These are phyloP conservation scores for Colletotrichum higginsianum DNA, from an alignment of 2,329 filamentous ascomycete genomes.

Conservation along the genomic window DNA sequence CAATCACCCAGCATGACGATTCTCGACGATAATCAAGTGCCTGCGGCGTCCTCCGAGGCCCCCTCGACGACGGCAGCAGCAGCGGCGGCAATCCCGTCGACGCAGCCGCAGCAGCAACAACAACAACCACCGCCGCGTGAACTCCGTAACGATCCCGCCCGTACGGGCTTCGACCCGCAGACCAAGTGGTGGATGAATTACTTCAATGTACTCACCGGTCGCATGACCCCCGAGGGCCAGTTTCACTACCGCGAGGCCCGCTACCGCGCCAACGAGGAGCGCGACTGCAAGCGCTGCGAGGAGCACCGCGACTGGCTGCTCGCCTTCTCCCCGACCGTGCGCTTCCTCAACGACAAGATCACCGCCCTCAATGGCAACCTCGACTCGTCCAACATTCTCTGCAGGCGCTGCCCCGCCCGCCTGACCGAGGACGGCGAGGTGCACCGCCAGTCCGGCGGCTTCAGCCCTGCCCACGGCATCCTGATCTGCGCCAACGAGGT, in stretches of 20 bases:
- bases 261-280: constrained; percentile 81
- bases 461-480: constrained; percentile 89
- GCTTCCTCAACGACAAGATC: constrained; percentile 89
- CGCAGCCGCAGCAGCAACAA: constrained; percentile 23
- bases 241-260: constrained; percentile 84
- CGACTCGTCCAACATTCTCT: constrained; percentile 82
- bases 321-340: constrained; percentile 86
- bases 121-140: constrained; percentile 48
- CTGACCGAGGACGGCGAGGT: constrained; percentile 71
- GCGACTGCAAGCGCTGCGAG: constrained; percentile 87
- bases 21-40: not conserved
- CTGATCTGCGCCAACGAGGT: constrained; percentile 94
- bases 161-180: constrained; percentile 75
- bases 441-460: constrained; percentile 82
- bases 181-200: constrained; percentile 83
- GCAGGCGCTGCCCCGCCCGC: constrained; percentile 79
- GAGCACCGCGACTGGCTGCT: constrained; percentile 87
- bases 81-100: constrained; percentile 18
- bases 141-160: constrained; percentile 71
- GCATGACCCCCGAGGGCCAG: constrained; percentile 77
- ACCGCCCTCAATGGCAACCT: constrained; percentile 83
- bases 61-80: constrained; percentile 26
- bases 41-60: constrained; percentile 17
- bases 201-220: constrained; percentile 84
- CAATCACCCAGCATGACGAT: constrained; percentile 14